Evolutionary conservation across 306 rosid genomes (phyloP).

Genomic region (Astragalus glycyphyllos): DNA sequence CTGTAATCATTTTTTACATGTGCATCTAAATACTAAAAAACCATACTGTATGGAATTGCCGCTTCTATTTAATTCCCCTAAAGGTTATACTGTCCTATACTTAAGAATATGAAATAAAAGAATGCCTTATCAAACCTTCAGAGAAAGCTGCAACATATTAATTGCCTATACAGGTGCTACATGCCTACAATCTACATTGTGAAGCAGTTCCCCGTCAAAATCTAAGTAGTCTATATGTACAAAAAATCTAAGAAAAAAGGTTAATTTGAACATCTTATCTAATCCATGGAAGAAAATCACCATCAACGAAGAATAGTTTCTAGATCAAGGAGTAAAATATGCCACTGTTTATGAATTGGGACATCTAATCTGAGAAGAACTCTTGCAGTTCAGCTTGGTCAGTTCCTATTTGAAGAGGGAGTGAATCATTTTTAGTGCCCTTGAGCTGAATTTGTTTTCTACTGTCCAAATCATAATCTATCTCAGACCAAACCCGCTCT

Average conservation of each 20-base stretch:
- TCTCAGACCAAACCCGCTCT: constrained; percentile 55
- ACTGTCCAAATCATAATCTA: constrained; percentile 55
- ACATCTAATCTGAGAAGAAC: constrained; percentile 68
- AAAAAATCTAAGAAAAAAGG: constrained; percentile 10
- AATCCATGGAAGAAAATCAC: constrained; percentile 16
- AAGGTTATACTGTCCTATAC: constrained; percentile 27
- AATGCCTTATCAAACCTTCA: constrained; percentile 20
- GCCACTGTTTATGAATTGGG: constrained; percentile 10
- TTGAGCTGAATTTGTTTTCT: constrained; percentile 39
- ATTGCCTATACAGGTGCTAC: constrained; percentile 28
- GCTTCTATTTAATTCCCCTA: constrained; percentile 8
- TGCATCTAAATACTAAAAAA: constrained; percentile 22
- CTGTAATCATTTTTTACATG: constrained; percentile 20
- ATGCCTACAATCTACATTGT: neutral
- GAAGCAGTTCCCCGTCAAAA: constrained; percentile 34
- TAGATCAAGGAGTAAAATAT: constrained; percentile 9
- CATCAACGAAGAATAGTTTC: constrained; percentile 27
- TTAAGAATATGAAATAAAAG: neutral
- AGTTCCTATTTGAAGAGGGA: constrained; percentile 42
- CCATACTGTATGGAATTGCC: neutral
- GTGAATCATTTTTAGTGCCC: constrained; percentile 39
- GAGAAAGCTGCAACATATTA: constrained; percentile 49
- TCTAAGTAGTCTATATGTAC: constrained; percentile 46
- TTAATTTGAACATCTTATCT: neutral
- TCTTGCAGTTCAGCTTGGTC: constrained; percentile 67